These are phyloP conservation scores for Pharus latifolius DNA, from an alignment of 176 grass and related monocot species.

Conservation along the genomic window DNA sequence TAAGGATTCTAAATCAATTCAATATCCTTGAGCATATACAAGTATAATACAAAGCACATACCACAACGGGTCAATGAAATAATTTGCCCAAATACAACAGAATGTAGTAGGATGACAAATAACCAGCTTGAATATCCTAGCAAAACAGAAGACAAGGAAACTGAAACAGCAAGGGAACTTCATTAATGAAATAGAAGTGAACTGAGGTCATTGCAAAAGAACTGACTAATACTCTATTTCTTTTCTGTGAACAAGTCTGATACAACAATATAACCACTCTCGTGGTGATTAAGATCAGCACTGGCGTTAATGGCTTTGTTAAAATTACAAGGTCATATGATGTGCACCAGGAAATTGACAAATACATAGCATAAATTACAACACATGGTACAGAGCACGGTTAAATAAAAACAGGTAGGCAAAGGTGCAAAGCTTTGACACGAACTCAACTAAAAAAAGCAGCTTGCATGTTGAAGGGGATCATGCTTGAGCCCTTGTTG, in stretches of 20 bases:
- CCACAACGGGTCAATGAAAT: background rate
- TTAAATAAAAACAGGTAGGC: slow-evolving; percentile 7
- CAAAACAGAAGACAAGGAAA: background rate
- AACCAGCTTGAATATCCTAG: background rate
- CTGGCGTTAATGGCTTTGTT: slow-evolving; percentile 36
- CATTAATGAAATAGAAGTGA: background rate
- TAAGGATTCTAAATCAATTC: background rate
- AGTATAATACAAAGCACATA: no score
- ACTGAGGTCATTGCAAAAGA: background rate
- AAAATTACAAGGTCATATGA: slow-evolving; percentile 22
- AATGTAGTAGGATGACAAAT: background rate
- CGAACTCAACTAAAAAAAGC: slow-evolving; percentile 37
- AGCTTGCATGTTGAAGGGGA: slow-evolving; percentile 10
- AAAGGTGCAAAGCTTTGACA: slow-evolving; percentile 40
- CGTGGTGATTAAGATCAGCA: slow-evolving; percentile 15
- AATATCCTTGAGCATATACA: background rate
- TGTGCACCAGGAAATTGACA: slow-evolving; percentile 24
- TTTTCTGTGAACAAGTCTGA: slow-evolving; percentile 21
- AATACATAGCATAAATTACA: slow-evolving; percentile 47
- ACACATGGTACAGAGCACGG: slow-evolving; percentile 24
- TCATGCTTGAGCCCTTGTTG: slow-evolving; percentile 75
- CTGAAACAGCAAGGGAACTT: background rate
- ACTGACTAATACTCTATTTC: slow-evolving; percentile 2
- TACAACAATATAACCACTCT: slow-evolving; percentile 20
- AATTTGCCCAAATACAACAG: background rate